phyloP scores from a whole-genome alignment of 75 land plant genomes.

The Sequoiadendron giganteum region DNA sequence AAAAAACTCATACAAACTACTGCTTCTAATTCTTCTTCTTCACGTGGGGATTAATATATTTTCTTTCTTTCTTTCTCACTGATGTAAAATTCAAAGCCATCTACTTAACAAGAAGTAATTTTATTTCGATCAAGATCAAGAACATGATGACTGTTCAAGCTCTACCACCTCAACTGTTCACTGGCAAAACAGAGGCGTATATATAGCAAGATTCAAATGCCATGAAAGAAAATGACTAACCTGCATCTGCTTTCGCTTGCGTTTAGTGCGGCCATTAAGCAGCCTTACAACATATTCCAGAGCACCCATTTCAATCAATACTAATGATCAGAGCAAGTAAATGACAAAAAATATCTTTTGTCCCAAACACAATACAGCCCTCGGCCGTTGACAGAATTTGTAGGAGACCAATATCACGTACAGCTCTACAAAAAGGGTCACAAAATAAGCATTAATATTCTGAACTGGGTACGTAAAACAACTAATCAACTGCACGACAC shows the following conservation, averaged over 20 bases:
- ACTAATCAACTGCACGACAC: background rate
- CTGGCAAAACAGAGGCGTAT: too few relatives aligned
- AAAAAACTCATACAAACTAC: too few relatives aligned
- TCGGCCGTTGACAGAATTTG: too few relatives aligned
- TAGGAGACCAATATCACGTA: background rate
- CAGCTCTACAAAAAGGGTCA: background rate
- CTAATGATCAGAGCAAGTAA: background rate
- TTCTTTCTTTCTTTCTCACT: background rate
- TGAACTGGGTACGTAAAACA: background rate
- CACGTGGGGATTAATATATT: too few relatives aligned
- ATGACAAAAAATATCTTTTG: background rate
- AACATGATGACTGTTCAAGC: background rate
- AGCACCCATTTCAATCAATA: background rate
- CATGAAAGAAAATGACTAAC: background rate
- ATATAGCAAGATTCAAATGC: too few relatives aligned
- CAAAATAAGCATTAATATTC: background rate
- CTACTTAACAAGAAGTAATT: background rate
- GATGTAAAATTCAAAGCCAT: too few relatives aligned
- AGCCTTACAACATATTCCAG: background rate
- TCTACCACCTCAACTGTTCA: too few relatives aligned
- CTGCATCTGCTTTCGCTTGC: slow-evolving; percentile 7
- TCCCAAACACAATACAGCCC: background rate
- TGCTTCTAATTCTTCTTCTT: too few relatives aligned
- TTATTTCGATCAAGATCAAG: background rate
- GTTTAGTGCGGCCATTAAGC: slow-evolving; percentile 6